Evolutionary conservation across 805 yeast genomes (phyloP), one percentile per base, ranked within the genome.

Genomic region (Saccharomycopsis synnaedendra): DNA sequence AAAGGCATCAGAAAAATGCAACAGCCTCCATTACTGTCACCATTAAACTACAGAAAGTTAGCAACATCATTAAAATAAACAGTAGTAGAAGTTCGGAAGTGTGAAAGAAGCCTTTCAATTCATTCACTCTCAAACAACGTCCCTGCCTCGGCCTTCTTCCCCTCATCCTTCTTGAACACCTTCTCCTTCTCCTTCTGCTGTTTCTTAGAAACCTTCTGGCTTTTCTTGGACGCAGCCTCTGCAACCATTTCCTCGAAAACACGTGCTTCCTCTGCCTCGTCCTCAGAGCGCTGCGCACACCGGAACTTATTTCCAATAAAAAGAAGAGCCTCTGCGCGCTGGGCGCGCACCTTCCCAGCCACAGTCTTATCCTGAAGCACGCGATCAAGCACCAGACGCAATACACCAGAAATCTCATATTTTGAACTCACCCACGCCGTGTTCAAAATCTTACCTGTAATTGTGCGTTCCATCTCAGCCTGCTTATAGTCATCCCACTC

Each of bases 341-440:
- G 76, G 3, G 76, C 56, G 54, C 94, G 77, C 57, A 79, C 82
- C 51, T 75, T 70, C 9, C 75, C 67, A 5, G 76, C 61, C n/a
- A 84, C 74, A 0, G 63, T 50, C 60, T 80, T 79, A 60, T 90
- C 96, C 51, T 75, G 68, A 41, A 89, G 69, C 4, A 89, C 84
- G 50, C 71, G 72, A 55, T 85, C 93, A 62, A 93, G 85, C 6
- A 88, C 88, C 33, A 82, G 89, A 43, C 93, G 76, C 45, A 85
- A 60, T n/a, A 85, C 80, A 32, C 82, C 72, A 51, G 82, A 81
- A 46, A 89, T 80, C 66, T 93, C 99, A 64, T 79, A 82, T 56
- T 84, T 80, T 27, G 96, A 86, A 38, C 95, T 85, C 28, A 85
- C 85, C 99, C 99, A 93, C 19, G 95, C 94, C 1, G 96, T 88